phyloP scores from a whole-genome alignment of 768 basidiomycete species.

The Cystobasidium onofrii region DNA sequence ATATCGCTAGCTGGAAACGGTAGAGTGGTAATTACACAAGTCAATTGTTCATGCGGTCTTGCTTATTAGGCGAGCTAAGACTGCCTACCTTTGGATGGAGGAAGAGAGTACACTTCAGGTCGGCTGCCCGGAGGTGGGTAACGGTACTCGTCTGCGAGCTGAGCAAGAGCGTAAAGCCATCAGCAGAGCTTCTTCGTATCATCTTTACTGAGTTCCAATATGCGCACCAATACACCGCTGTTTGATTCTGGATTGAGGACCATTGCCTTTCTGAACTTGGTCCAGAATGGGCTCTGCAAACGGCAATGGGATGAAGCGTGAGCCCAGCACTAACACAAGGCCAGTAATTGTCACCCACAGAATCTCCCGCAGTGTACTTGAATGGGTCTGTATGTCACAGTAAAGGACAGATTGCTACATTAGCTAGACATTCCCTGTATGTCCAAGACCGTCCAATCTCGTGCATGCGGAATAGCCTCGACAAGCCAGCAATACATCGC shows the following conservation, averaged over 20 bases:
- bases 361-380: constrained; percentile 16
- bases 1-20: constrained; percentile 14
- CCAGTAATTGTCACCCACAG: neutral
- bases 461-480: neutral
- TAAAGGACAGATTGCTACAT: neutral
- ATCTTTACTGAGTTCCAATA: too few species aligned
- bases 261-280: constrained; percentile 25
- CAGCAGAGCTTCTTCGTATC: neutral
- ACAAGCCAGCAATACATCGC: neutral
- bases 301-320: neutral
- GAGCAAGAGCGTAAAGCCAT: neutral
- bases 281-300: constrained; percentile 28
- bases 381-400: neutral
- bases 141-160: constrained; percentile 13
- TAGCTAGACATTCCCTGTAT: neutral
- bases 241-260: constrained; percentile 24
- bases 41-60: neutral
- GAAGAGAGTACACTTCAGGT: constrained; percentile 18
- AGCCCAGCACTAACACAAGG: neutral
- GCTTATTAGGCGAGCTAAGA: neutral
- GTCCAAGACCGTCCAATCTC: neutral
- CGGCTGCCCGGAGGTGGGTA: constrained; percentile 18
- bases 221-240: constrained; percentile 6
- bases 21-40: neutral
- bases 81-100: constrained; percentile 14